A percentile compares a stretch with the other conserved stretches of the same genome.
phyloP scores from a whole-genome alignment of 495 filamentous ascomycete species.

The Talaromyces ruber region DNA sequence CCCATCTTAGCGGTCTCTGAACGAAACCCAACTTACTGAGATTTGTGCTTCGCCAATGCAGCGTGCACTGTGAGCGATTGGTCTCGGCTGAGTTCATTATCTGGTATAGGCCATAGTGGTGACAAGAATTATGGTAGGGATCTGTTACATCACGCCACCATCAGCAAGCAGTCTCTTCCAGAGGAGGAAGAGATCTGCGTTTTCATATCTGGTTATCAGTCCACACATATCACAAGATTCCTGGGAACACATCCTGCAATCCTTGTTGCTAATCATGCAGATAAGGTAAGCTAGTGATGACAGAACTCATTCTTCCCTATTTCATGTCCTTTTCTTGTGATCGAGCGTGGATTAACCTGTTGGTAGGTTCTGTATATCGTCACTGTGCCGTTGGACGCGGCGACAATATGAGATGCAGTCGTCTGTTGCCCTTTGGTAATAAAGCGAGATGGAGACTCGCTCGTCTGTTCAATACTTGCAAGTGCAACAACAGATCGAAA shows the following conservation, averaged over 20 bases:
- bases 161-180: constrained; percentile 7
- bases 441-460: constrained; percentile 14
- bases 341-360: not conserved
- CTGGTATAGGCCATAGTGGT: constrained; percentile 3
- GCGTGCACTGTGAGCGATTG: constrained; percentile 11
- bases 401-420: constrained; percentile 19
- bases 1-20: constrained; percentile 15
- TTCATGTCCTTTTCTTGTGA: not conserved
- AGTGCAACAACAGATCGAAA: constrained; percentile 13
- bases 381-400: constrained; percentile 17
- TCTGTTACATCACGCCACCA: constrained; percentile 13
- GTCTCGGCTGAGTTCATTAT: constrained; percentile 8
- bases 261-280: constrained; percentile 17
- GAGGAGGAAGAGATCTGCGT: constrained; percentile 13
- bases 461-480: constrained; percentile 18
- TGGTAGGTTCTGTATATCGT: constrained; percentile 17
- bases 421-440: constrained; percentile 17
- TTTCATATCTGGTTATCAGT: constrained; percentile 16
- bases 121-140: not conserved
- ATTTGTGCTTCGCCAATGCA: constrained; percentile 18
- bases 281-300: constrained; percentile 14
- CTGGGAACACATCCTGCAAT: constrained; percentile 14
- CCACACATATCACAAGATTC: constrained; percentile 13
- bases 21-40: constrained; percentile 15
- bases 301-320: not conserved